A percentile compares a stretch with the other conserved stretches of the same genome.
phyloP scores from a whole-genome alignment of 1,139 yeast species.

The Blastobotrys proliferans region DNA sequence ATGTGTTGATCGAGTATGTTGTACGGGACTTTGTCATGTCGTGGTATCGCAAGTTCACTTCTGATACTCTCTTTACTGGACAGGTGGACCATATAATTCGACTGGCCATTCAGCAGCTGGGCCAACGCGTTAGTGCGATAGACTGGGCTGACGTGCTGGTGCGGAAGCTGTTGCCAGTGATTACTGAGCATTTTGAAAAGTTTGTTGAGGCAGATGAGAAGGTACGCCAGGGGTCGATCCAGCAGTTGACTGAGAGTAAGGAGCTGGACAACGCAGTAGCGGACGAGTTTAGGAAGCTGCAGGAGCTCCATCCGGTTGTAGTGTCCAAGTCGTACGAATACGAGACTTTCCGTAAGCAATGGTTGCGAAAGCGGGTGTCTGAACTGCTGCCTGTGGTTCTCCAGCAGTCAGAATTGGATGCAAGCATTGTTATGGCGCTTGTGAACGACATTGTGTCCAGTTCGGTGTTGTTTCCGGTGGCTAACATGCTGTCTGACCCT shows the following conservation, averaged over 20 bases:
- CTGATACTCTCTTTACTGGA: constrained; percentile 49
- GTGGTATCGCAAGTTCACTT: constrained; percentile 59
- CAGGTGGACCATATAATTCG: constrained; percentile 50
- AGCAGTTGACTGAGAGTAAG: constrained; percentile 38
- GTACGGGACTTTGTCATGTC: constrained; percentile 56
- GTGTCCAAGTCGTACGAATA: constrained; percentile 38
- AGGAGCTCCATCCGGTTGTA: constrained; percentile 56
- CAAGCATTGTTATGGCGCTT: constrained; percentile 48
- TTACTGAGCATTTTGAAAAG: constrained; percentile 60
- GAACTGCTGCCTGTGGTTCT: constrained; percentile 51
- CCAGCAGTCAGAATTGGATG: constrained; percentile 46
- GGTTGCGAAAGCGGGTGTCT: constrained; percentile 45
- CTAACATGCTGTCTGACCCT: constrained; percentile 60
- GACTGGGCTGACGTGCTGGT: constrained; percentile 61
- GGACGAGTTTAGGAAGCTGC: constrained; percentile 43
- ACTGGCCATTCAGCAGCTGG: constrained; percentile 41
- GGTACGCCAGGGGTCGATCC: constrained; percentile 29
- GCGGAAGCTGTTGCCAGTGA: constrained; percentile 54
- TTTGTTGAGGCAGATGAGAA: constrained; percentile 50
- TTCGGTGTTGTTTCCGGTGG: constrained; percentile 50
- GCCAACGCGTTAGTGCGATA: constrained; percentile 39
- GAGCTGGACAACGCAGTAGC: constrained; percentile 59
- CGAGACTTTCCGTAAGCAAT: constrained; percentile 49
- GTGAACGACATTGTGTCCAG: constrained; percentile 62
- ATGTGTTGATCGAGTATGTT: constrained; percentile 49